Percentiles rank a stretch among this genome's conserved stretches.
Evolutionary conservation across 2,329 filamentous ascomycete genomes (phyloP).

Genomic region (Trichocomaceae sp.): DNA sequence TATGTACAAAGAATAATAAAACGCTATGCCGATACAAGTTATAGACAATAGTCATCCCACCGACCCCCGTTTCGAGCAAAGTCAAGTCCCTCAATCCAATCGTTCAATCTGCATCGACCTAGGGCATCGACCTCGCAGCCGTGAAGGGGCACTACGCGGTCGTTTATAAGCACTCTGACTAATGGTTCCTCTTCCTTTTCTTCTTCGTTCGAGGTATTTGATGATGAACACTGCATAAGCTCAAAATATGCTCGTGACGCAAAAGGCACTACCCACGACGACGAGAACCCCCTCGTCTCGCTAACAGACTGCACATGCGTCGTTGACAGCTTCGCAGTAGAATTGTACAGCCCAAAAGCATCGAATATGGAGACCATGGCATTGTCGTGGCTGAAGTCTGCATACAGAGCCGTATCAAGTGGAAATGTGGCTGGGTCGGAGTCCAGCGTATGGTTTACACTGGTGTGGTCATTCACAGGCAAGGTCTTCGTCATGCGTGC

Average conservation of each 20-base stretch:
- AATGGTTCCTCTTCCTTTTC: slow-evolving; percentile 46
- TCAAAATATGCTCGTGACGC: slow-evolving; percentile 76
- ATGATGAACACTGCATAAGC: slow-evolving; percentile 62
- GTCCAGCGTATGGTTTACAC: slow-evolving; percentile 72
- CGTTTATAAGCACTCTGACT: slow-evolving; percentile 76
- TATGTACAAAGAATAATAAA: background rate
- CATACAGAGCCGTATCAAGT: slow-evolving; percentile 62
- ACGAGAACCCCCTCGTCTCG: slow-evolving; percentile 61
- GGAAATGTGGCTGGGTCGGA: slow-evolving; percentile 64
- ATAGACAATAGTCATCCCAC: slow-evolving; percentile 47
- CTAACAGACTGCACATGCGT: slow-evolving; percentile 43
- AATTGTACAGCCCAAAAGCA: slow-evolving; percentile 71
- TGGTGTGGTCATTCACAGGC: slow-evolving; percentile 62
- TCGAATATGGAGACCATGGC: slow-evolving; percentile 71
- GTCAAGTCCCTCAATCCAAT: slow-evolving; percentile 66
- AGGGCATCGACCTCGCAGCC: slow-evolving; percentile 63
- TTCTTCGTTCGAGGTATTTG: background rate
- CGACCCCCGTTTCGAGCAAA: slow-evolving; percentile 67
- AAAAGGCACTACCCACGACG: slow-evolving; percentile 77
- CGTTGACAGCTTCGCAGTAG: slow-evolving; percentile 50
- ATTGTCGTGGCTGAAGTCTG: slow-evolving; percentile 90
- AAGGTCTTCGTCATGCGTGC: slow-evolving; percentile 65
- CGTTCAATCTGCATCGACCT: slow-evolving; percentile 63
- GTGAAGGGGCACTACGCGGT: slow-evolving; percentile 66
- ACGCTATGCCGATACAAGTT: background rate